phyloP scores from a whole-genome alignment of 495 filamentous ascomycete species.

The Daldinia grandis region DNA sequence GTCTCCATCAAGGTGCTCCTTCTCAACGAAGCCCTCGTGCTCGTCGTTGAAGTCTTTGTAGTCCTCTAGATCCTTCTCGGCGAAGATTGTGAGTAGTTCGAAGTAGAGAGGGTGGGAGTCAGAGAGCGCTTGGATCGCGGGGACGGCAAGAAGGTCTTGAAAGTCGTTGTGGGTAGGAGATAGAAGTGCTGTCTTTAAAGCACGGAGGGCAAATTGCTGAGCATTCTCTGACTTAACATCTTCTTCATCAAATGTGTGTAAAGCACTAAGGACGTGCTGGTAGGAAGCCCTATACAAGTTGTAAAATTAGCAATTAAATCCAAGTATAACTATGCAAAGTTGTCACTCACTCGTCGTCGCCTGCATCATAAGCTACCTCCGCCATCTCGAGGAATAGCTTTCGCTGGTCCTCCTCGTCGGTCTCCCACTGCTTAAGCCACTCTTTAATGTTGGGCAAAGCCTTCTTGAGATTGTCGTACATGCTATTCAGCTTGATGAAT shows the following conservation, averaged over 20 bases:
- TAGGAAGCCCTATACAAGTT: constrained; percentile 68
- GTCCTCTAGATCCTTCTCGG: constrained; percentile 88
- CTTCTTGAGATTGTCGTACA: constrained; percentile 81
- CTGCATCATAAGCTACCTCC: constrained; percentile 77
- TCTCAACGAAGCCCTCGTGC: constrained; percentile 81
- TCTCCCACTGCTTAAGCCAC: constrained; percentile 87
- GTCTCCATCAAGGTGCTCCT: constrained; percentile 68
- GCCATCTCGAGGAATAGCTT: constrained; percentile 81
- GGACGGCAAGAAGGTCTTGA: constrained; percentile 86
- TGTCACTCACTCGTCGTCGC: constrained; percentile 71
- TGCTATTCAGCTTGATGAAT: constrained; percentile 74
- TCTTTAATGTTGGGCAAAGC: constrained; percentile 78
- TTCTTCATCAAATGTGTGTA: constrained; percentile 82
- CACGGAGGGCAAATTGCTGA: constrained; percentile 81
- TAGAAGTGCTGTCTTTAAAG: constrained; percentile 81
- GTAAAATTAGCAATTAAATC: constrained; percentile 30
- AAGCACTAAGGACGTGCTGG: constrained; percentile 79
- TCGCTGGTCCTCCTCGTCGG: constrained; percentile 80
- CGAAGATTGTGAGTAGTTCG: constrained; percentile 94
- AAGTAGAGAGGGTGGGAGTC: constrained; percentile 82
- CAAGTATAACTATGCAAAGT: not conserved
- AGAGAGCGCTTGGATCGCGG: constrained; percentile 84
- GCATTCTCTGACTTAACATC: constrained; percentile 74
- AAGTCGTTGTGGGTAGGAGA: constrained; percentile 87
- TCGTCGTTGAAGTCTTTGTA: constrained; percentile 92